These are phyloP conservation scores for Naematelia encephala DNA, from an alignment of 768 basidiomycete species.

Conservation along the genomic window DNA sequence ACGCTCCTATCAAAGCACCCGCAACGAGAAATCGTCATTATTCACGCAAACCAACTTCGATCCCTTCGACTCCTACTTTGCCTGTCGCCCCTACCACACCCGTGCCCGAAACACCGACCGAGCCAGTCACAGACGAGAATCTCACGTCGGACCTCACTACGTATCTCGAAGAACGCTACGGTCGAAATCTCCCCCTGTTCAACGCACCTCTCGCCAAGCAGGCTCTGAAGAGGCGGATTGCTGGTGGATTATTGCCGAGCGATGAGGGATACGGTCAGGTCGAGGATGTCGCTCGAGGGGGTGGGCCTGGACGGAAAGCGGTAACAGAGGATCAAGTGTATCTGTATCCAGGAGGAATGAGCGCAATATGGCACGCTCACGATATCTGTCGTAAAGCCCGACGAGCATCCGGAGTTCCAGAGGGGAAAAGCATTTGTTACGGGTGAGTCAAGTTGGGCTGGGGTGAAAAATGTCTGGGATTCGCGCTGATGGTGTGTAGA, in stretches of 20 bases:
- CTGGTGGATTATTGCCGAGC: slow-evolving; percentile 68
- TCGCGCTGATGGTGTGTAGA: slow-evolving; percentile 53
- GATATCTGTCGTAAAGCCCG: slow-evolving; percentile 59
- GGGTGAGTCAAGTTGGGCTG: slow-evolving; percentile 60
- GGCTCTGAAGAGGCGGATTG: slow-evolving; percentile 80
- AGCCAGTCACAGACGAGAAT: slow-evolving; percentile 54
- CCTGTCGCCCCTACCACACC: slow-evolving; percentile 51
- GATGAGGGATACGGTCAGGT: slow-evolving; percentile 55
- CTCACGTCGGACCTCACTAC: slow-evolving; percentile 63
- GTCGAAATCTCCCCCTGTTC: slow-evolving; percentile 74
- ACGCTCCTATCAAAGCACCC: slow-evolving; percentile 11
- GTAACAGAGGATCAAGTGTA: slow-evolving; percentile 85
- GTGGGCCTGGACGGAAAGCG: slow-evolving; percentile 50
- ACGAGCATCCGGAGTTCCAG: slow-evolving; percentile 50
- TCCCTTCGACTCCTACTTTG: slow-evolving; percentile 29
- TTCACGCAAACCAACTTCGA: slow-evolving; percentile 32
- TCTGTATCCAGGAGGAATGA: slow-evolving; percentile 83
- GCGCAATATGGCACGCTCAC: slow-evolving; percentile 90
- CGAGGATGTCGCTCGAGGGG: slow-evolving; percentile 40
- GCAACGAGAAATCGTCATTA: slow-evolving; percentile 47
- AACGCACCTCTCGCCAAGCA: slow-evolving; percentile 77
- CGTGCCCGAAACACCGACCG: slow-evolving; percentile 58
- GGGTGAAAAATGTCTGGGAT: not conserved
- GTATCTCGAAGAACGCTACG: slow-evolving; percentile 93
- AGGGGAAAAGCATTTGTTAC: slow-evolving; percentile 84